Base-by-base conservation (phyloP, 768 basidiomycete genomes). In the Podaxis carcinomalis region DNA sequence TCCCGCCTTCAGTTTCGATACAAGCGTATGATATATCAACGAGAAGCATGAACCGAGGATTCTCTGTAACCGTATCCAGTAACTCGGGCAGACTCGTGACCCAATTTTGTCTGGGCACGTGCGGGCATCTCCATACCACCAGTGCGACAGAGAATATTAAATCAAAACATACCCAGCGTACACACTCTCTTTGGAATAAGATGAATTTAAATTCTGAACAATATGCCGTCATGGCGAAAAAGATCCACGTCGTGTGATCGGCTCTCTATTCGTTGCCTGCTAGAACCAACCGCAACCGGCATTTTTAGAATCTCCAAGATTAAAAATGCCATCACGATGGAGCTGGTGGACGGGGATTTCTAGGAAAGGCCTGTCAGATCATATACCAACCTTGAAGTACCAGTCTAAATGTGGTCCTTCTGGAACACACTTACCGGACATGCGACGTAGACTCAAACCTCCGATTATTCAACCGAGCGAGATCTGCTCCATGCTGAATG, bases 151-250 rank as follows among this genome's bases (percentile, higher is more conserved):
- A 59, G 49, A 39, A 40, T 51, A 36, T 36, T 23, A 47, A 54
- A 61, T 39, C 59, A 47, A 55, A 55, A 49, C 16, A 47, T 61
- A 55, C 46, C 44, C 59, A 61, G 32, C 9, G 7, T 9, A 32
- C 9, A 7, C 23, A 51, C 28, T 4, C 7, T n/a, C 37, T 14
- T 27, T 16, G 51, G 42, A 39, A 42, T 21, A 21, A 21, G n/a
- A 14, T 49, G 39, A 39, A 42, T 42, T 47, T 28, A 19, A 19
- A 42, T n/a, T 42, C 13, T 16, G 57, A 58, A 37, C 47, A 25
- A 25, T 16, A 16, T 16, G 25, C 23, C 35, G 25, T 13, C 21
- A 25, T 25, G 23, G 9, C 23, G 21, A 19, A 44, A 7, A 44
- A n/a, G 6, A n/a, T 19, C 42, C n/a, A 44, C 14, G 14, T 44